Conservation (phyloP, 1,284 basidiomycete species). For the Microbotryum violaceum region DNA sequence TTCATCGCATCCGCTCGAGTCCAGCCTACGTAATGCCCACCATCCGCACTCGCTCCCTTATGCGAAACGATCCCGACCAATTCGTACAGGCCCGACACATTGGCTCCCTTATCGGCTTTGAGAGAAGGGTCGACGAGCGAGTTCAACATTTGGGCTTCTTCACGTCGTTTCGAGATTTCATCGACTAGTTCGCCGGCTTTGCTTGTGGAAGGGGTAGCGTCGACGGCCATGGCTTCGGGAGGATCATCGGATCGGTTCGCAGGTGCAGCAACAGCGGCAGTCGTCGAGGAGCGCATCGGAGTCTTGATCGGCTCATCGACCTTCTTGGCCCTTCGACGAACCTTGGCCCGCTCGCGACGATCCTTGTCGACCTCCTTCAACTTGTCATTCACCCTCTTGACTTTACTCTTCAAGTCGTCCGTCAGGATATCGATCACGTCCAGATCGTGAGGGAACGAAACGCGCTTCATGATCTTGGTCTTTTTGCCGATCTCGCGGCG, state of each 20-base stretch:
- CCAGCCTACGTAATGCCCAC: conserved; percentile 46
- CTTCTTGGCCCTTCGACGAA: conserved; percentile 63
- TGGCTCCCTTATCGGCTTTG: conserved; percentile 62
- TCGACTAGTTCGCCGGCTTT: conserved; percentile 52
- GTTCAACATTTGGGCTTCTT: conserved; percentile 60
- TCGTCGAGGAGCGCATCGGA: conserved; percentile 7
- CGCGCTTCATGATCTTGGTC: conserved; percentile 62
- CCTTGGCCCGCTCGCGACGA: conserved; percentile 71
- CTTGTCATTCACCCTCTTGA: conserved; percentile 51
- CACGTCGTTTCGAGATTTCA: conserved; percentile 39
- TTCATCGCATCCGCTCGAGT: conserved; percentile 4
- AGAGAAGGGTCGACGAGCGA: conserved; percentile 57
- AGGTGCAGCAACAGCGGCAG: background rate
- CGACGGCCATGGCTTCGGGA: conserved; percentile 43
- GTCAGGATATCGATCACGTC: conserved; percentile 78
- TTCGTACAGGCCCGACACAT: conserved; percentile 70
- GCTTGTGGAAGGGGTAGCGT: conserved; percentile 16
- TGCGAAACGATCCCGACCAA: conserved; percentile 88
- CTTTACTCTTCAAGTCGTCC: conserved; percentile 53
- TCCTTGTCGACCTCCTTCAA: conserved; percentile 76
- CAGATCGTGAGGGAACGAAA: conserved; percentile 81
- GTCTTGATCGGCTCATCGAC: conserved; percentile 38
- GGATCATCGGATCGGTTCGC: background rate
- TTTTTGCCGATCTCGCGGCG: conserved; percentile 69
- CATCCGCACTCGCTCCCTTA: conserved; percentile 89